Evolutionary conservation across 768 basidiomycete species (phyloP), one percentile per base, ranked within the genome.

Genomic region (Tylopilus balloui): DNA sequence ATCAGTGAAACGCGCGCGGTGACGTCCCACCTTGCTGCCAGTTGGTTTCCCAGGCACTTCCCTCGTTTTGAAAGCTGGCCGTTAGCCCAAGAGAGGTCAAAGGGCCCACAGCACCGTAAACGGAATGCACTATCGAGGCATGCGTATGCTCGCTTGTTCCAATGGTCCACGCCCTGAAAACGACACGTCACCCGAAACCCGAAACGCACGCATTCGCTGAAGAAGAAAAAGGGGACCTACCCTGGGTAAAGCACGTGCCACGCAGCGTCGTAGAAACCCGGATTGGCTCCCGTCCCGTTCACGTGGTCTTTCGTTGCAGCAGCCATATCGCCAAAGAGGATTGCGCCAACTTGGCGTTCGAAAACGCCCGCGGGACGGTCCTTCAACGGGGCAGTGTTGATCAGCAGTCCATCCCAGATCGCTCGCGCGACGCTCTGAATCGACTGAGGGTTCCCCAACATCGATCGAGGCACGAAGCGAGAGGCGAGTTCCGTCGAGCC

Each of bases 1-100:
- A 4, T 10, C 2, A 20, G 8, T 17, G 14, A 36, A 10, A 36
- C 11, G 19, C 6, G 10, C 19, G 11, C 8, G 11, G 25, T 27
- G 25, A 27, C 19, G 35, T 17, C 29, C 20, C 12, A 52, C 59
- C 37, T 37, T 50, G n/a, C 20, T 61, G 50, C 59, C 52, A 60
- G 23, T 50, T 25, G 2, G 9, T 40, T 23, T 60, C 59, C 31
- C 40, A 54, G 2, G 43, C 42, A n/a, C 51, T 53, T 14, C 48
- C 56, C 25, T 61, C 59, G 23, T 61, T 61, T 36, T 58, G 59
- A 44, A 48, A 61, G 42, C 58, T 55, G 20, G 48, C 37, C 2
- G 32, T 50, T 29, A 61, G 21, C 6, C 59, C 59, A 1, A 57
- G 44, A 4, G 42, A 40, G 9, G n/a, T 42, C 36, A 55, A 42